phyloP scores from a whole-genome alignment of 2,329 filamentous ascomycete species.

The Colletotrichum sp. region DNA sequence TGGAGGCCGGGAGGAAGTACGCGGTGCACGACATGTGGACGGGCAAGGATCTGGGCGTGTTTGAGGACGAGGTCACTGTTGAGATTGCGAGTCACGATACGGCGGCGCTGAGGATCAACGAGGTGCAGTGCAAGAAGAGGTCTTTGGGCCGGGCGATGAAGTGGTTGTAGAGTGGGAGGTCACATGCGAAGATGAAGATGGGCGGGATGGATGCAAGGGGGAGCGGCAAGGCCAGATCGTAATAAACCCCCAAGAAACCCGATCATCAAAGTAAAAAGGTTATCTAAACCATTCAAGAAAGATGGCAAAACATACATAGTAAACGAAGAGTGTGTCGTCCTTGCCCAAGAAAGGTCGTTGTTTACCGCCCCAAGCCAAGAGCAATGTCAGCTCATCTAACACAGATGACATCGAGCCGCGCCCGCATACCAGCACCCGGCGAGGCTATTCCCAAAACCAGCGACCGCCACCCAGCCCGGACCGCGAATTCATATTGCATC shows the following conservation, averaged over 20 bases:
- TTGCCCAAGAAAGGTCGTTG: not conserved
- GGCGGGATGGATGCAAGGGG: not conserved
- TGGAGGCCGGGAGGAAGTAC: constrained; percentile 35
- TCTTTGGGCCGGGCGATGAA: not conserved
- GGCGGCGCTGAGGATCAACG: constrained; percentile 28
- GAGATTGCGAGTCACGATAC: constrained; percentile 40
- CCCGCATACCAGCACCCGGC: not conserved
- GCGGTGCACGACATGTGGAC: constrained; percentile 52
- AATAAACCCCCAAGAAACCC: not conserved
- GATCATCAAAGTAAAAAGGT: not conserved
- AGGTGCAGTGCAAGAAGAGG: constrained; percentile 18
- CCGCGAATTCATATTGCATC: constrained; percentile 13
- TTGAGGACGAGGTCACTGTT: constrained; percentile 30
- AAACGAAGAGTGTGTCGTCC: not conserved
- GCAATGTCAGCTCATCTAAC: not conserved
- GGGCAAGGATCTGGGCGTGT: constrained; percentile 40
- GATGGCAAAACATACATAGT: not conserved
- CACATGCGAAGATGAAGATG: not conserved
- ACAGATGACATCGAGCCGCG: not conserved
- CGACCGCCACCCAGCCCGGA: not conserved
- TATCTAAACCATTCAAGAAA: fast-evolving
- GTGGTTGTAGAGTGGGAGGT: not conserved
- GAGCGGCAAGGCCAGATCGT: not conserved
- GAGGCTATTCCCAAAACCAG: constrained; percentile 13
- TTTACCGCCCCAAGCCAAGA: not conserved